These are phyloP conservation scores for Colletotrichum sp. DNA, from an alignment of 2,329 filamentous ascomycete genomes.

Conservation along the genomic window DNA sequence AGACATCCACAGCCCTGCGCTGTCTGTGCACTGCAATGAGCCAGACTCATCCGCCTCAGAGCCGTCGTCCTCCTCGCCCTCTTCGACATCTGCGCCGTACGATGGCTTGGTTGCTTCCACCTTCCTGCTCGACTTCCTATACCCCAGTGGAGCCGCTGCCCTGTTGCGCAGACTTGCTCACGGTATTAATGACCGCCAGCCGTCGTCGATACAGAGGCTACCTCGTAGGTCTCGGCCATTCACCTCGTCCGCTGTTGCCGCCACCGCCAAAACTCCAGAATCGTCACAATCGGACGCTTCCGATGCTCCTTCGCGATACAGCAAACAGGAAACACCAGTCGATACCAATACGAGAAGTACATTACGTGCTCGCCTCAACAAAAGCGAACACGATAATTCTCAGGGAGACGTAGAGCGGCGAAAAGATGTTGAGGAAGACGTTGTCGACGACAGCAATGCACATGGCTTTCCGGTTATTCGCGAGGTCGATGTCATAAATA, in stretches of 20 bases:
- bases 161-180: conserved; percentile 42
- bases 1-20: conserved; percentile 46
- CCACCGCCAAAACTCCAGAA: not conserved
- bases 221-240: conserved; percentile 25
- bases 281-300: not conserved
- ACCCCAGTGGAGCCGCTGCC: conserved; percentile 50
- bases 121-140: conserved; percentile 62
- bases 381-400: not conserved
- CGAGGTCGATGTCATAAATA: not conserved
- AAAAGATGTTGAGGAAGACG: not conserved
- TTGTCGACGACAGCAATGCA: not conserved
- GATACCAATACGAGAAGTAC: no score
- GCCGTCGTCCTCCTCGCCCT: conserved; percentile 19
- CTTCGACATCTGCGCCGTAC: conserved; percentile 20
- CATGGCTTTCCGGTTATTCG: not conserved
- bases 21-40: conserved; percentile 29
- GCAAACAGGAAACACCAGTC: not conserved
- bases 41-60: conserved; percentile 23
- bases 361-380: not conserved
- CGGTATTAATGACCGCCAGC: conserved; percentile 17
- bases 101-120: conserved; percentile 47
- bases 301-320: not conserved
- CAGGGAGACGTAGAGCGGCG: not conserved
- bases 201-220: conserved; percentile 15
- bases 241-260: conserved; percentile 25